phyloP scores from a whole-genome alignment of 768 basidiomycete genomes.

The Lyophyllum decastes region DNA sequence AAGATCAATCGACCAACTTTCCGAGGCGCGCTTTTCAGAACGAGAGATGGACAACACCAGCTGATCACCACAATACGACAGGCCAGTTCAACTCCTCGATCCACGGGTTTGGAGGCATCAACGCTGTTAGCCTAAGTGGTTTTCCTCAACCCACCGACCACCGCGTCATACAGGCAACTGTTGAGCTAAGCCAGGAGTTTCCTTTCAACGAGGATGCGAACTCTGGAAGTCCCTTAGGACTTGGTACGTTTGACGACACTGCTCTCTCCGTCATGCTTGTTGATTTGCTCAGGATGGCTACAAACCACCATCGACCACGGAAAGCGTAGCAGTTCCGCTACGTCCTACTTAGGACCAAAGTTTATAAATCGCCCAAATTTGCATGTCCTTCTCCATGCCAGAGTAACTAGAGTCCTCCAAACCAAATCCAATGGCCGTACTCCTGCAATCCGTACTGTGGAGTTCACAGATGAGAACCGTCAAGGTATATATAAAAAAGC shows the following conservation, averaged over 20 bases:
- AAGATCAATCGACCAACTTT: not conserved
- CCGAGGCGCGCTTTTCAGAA: not conserved
- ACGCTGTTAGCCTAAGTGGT: conserved; percentile 26
- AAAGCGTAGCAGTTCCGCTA: conserved; percentile 20
- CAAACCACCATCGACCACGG: conserved; percentile 15
- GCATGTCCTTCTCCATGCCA: conserved; percentile 24
- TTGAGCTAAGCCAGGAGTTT: conserved; percentile 36
- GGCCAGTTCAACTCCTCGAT: conserved; percentile 30
- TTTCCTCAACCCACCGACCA: conserved; percentile 27
- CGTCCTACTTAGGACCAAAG: conserved; percentile 20
- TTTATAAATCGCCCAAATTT: conserved; percentile 25
- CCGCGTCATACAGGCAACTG: conserved; percentile 32
- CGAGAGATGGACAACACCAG: conserved; percentile 23
- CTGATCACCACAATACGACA: conserved; percentile 28
- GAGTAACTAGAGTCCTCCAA: conserved; percentile 23
- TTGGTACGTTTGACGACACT: conserved; percentile 30
- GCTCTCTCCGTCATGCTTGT: conserved; percentile 13
- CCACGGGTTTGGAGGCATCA: conserved; percentile 15
- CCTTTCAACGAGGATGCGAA: conserved; percentile 44
- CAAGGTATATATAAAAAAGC: not conserved
- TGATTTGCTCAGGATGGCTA: conserved; percentile 15
- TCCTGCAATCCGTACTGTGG: not conserved
- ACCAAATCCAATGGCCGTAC: conserved; percentile 3
- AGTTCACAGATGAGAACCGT: not conserved
- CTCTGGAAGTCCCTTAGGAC: conserved; percentile 40